Conservation (phyloP, 2,329 filamentous ascomycete species). For the Aphanocladium album region DNA sequence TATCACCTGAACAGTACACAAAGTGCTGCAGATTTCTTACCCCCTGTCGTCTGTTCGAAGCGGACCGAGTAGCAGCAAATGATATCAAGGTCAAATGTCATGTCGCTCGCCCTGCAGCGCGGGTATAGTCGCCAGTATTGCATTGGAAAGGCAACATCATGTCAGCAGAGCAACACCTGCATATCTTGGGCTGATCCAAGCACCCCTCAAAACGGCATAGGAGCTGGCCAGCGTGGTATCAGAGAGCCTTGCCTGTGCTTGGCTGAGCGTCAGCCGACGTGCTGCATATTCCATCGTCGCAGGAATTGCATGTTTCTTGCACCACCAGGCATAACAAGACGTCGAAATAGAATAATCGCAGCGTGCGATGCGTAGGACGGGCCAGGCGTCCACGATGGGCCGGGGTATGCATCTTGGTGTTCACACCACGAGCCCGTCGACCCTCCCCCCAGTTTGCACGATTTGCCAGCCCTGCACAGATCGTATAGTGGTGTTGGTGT, state of each 20-base stretch:
- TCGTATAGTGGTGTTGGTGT: neutral
- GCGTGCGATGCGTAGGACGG: neutral
- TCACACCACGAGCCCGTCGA: neutral
- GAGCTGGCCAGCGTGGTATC: neutral
- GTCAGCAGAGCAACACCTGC: constrained; percentile 7
- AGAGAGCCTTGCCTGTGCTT: neutral
- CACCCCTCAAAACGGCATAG: neutral
- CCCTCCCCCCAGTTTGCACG: constrained; percentile 2
- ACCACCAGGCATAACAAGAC: neutral
- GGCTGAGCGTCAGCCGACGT: neutral
- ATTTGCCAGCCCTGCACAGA: constrained; percentile 6
- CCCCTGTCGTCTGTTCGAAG: neutral
- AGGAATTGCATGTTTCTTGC: neutral
- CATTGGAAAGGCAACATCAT: neutral
- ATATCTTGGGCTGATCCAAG: neutral
- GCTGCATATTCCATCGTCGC: neutral
- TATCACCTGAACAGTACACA: neutral
- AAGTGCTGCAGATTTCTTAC: neutral
- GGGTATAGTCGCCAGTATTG: neutral
- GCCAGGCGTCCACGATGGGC: neutral
- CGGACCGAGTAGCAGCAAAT: neutral
- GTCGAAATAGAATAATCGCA: neutral
- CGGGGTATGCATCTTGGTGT: constrained; percentile 7
- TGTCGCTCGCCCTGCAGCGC: neutral
- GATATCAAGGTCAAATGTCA: neutral